These are phyloP conservation scores for Ophiostoma novo-ulmi DNA, from an alignment of 2,329 filamentous ascomycete genomes.

Conservation along the genomic window DNA sequence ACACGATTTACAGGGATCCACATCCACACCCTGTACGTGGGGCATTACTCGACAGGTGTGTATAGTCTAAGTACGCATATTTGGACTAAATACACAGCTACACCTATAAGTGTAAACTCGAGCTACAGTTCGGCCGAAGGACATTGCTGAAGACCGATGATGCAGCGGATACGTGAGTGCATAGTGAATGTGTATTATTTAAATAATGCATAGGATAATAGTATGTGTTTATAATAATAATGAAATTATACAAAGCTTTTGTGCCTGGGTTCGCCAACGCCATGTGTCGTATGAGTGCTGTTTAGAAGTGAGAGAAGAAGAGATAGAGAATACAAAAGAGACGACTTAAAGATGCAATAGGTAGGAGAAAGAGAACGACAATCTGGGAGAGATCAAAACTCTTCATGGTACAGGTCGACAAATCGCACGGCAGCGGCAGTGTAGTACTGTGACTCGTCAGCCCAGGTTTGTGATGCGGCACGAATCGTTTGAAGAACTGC, in stretches of 20 bases:
- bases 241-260: background rate
- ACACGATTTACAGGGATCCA: background rate
- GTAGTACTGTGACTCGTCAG: slow-evolving; percentile 61
- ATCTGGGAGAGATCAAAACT: background rate
- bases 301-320: background rate
- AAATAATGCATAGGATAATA: background rate
- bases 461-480: slow-evolving; percentile 70
- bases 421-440: slow-evolving; percentile 66
- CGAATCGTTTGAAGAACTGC: slow-evolving; percentile 66
- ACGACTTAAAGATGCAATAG: background rate
- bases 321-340: background rate
- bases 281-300: background rate
- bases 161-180: background rate
- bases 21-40: background rate
- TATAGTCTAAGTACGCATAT: background rate
- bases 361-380: background rate
- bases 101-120: too few relatives aligned
- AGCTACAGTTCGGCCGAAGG: background rate
- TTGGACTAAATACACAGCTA: background rate
- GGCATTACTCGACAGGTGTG: background rate
- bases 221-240: background rate
- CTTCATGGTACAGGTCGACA: slow-evolving; percentile 63
- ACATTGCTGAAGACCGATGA: background rate
- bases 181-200: background rate
- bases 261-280: background rate